Base-by-base conservation (phyloP, 208 protist genomes). In the Vickermania ingenoplastis region DNA sequence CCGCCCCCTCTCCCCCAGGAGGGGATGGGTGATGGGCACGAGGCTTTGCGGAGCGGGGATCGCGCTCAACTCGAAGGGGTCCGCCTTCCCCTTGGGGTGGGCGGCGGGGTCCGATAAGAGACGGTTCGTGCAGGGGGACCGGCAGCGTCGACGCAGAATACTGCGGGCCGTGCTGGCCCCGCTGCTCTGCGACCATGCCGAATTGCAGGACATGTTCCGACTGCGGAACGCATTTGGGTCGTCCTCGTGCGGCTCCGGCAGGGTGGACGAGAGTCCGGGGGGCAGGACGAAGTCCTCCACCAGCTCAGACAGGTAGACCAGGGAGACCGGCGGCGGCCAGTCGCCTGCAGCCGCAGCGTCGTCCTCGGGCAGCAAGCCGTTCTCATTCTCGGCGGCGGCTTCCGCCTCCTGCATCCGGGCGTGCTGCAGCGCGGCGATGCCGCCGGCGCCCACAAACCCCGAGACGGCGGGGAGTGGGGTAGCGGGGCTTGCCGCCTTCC, bases 111-210 rank as follows among this genome's bases (percentile, higher is more conserved):
- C 59, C 23, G 68, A 74, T 36, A 69, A 59, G 3, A 53, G 45
- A 31, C 31, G 22, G 48, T 64, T 59, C 5, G 24, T 48, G 30
- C 68, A 74, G 14, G 68, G 68, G 22, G 63, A 59, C 27, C 67
- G 53, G 57, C 68, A 69, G 30, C 61, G 68, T 21, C 62, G 65
- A 59, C 67, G 61, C 27, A 74, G 67, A 51, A 58, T 58, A 49
- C 31, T 59, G n/a, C 56, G 31, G n/a, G 57, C 67, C 5, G 41
- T 24, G 17, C 53, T 61, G 0, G 52, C 61, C 17, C 48, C 23
- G 29, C 52, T 59, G 21, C 57, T 48, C 17, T 45, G 36, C 7
- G 36, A 45, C 36, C 36, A 7, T 7, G 17, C 17, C 7, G 36
- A 45, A 17, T 7, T 45, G 36, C 7, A 45, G 36, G 36, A 45